Base-by-base conservation (phyloP, 495 filamentous ascomycete genomes). In the Trichoderma gamsii region DNA sequence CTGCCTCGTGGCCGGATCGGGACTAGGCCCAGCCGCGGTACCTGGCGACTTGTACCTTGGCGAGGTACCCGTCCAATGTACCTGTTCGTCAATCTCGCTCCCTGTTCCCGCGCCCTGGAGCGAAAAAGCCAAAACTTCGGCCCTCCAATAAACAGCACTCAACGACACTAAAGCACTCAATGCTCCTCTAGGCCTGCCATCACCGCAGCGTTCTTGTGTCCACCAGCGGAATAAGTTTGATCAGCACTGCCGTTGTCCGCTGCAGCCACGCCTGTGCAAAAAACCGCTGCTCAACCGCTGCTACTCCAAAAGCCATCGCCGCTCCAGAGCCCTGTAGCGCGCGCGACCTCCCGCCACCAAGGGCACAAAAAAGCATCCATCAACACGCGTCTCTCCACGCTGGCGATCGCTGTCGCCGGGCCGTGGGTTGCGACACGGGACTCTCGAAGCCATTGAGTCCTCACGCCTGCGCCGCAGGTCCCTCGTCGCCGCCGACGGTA, bases 351-450 rank as follows among this genome's bases (percentile, higher is more conserved):
- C 56, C 23, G 29, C 25, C 13, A 38, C 35, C 35, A 38, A 6
- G 2, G 8, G 35, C 4, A 25, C 4, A 25, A 29, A 18, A 32
- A 32, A 15, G 25, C 23, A 61, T 15, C 56, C 25, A 29, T 18
- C 56, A 27, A 61, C 56, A 61, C 56, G 56, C 56, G 56, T 61
- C 56, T 32, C 27, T 61, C 56, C 56, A 32, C 56, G 27, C 56
- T 61, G 56, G 56, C 56, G 56, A 61, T 61, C 9, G 56, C 13
- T 25, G 56, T 61, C 56, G 56, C 56, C 56, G 7, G 56, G 12
- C 27, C 16, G 25, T 61, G 25, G 25, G 4, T 61, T 61, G 56
- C 56, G 56, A 61, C 56, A 16, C 56, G 27, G 56, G 25, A 32
- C 27, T 61, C 56, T 32, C 27, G 56, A 61, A 61, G 27, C 56